Base-by-base conservation (phyloP, 2,329 filamentous ascomycete genomes). In the Arthrobotrys musiformis region DNA sequence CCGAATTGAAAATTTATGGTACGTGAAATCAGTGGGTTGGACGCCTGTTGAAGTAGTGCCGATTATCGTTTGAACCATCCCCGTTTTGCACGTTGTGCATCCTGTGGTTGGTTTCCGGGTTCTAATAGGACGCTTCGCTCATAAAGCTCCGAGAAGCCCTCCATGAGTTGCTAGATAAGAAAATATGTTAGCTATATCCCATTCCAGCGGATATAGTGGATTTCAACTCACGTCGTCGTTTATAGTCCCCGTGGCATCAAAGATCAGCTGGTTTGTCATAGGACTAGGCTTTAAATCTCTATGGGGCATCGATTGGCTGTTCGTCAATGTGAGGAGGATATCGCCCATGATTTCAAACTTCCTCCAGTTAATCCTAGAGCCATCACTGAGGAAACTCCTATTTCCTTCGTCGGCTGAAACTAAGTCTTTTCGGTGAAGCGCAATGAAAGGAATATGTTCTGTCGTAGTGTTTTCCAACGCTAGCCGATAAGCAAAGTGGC, bases 321-420 rank as follows among this genome's bases (percentile, higher is more conserved):
- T 91, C 88, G 97, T 96, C 67, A 99, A 90, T 1, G 93, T 91
- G 75, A 97, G 86, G 64, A 98, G 88, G 4, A 97, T 92, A 80
- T 98, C 94, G 5, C 94, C 94, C 84, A 98, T 90, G 33, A 99
- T 91, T 83, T 98, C 94, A 81, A 98, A 99, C 83, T 99, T 99
- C 84, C 91, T 93, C 95, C 95, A 99, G 83, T 98, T 98, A 82
- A 99, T 92, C 62, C 92, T 87, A 79, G 93, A 89, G 79, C 87
- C 89, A 76, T 89, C 87, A 1, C 88, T 87, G 1, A 98, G 86
- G 82, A 97, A 94, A 0, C 95, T 98, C 81, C 89, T 89, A 83
- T 95, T 97, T 35, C 94, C 95, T 84, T 97, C 92, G 82, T 97
- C 93, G 0, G 95, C 94, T 11, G 92, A 93, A 1, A 97, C 93